A percentile compares a stretch with the other conserved stretches of the same genome.
phyloP scores from a whole-genome alignment of 331 rosid genomes.

The Prunus yedoensis region DNA sequence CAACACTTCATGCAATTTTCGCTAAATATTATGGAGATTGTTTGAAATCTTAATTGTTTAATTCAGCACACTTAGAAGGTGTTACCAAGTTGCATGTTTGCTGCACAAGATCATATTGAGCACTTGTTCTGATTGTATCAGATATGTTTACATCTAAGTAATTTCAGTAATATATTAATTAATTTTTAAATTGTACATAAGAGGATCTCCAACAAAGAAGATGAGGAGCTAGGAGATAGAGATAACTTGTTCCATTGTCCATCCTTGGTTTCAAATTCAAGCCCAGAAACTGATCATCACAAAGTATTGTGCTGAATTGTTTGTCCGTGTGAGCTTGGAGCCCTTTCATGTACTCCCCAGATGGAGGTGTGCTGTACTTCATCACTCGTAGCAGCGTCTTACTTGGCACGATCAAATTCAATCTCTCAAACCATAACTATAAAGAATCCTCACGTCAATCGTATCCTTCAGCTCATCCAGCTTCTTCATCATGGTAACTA shows the following conservation, averaged over 20 bases:
- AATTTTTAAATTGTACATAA: background rate
- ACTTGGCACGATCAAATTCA: background rate
- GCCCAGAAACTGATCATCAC: conserved; percentile 7
- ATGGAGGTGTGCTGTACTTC: too few species aligned
- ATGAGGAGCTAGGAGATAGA: background rate
- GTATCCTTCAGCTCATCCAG: conserved; percentile 4
- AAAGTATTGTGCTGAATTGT: background rate
- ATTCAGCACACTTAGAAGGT: too few species aligned
- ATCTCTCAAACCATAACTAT: conserved; percentile 1
- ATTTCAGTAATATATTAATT: background rate
- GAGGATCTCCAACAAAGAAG: background rate
- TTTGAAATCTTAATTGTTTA: too few species aligned
- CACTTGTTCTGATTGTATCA: background rate
- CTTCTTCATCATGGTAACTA: background rate
- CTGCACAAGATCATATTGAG: background rate
- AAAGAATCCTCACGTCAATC: conserved; percentile 2
- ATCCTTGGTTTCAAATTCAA: conserved; percentile 4
- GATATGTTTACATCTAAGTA: background rate
- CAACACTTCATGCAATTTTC: too few species aligned
- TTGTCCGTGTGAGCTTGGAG: background rate
- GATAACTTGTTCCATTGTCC: conserved; percentile 1
- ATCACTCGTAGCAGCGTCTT: too few species aligned
- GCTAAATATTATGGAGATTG: too few species aligned
- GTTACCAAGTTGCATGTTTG: background rate
- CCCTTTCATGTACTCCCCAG: background rate